Percentiles rank a stretch among this genome's conserved stretches.
phyloP scores from a whole-genome alignment of 192 early-diverging fungal genomes.

The Linnemannia hyalina region DNA sequence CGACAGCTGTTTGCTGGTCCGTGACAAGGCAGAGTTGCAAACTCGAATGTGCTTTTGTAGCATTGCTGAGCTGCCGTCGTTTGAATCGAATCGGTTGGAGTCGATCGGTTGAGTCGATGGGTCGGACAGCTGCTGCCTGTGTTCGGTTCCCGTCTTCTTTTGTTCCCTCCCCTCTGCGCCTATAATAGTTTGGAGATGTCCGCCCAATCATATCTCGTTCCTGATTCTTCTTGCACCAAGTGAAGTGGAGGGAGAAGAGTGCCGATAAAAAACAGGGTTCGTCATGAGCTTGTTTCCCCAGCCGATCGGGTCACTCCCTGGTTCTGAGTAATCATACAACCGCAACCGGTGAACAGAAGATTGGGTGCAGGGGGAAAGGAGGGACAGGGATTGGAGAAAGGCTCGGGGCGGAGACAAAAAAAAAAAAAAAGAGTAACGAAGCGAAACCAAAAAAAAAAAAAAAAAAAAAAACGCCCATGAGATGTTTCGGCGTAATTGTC shows the following conservation, averaged over 20 bases:
- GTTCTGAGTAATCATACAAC: neutral
- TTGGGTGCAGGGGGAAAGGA: no score
- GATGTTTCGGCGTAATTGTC: no score
- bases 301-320: neutral
- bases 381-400: no score
- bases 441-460: neutral
- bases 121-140: neutral
- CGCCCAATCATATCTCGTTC: neutral
- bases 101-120: neutral
- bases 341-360: neutral
- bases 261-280: neutral
- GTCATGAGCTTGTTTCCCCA: conserved; percentile 1
- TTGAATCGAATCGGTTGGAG: neutral
- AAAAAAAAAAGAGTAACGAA: neutral
- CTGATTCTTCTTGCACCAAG: neutral
- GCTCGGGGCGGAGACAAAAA: neutral
- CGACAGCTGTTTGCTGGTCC: neutral
- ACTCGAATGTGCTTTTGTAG: neutral
- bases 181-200: no score
- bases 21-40: neutral
- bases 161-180: neutral
- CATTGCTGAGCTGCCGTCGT: neutral
- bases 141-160: neutral
- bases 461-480: no score
- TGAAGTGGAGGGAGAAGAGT: neutral